Evolutionary conservation across 169 alveolate genomes (phyloP), one percentile per base, ranked within the genome.

Genomic region (Plasmodium adleri): DNA sequence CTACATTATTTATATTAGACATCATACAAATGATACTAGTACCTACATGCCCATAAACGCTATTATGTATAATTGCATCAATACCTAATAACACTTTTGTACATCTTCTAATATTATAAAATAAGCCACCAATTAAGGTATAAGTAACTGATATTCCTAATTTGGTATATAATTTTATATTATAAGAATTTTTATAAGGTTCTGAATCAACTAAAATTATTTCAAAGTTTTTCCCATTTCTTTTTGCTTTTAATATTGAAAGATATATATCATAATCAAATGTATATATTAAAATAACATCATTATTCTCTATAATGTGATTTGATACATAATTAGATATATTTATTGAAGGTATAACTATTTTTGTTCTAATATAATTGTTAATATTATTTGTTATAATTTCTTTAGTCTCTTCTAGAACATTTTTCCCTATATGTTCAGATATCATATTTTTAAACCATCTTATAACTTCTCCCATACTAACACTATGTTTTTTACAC

Each of bases 381-480:
- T 83, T 83, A 68, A 83, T 83, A 54, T 83, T 83, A 52, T 83
- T 83, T 15, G 50, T 83, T 20, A 83, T 83, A 10, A 83, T 83
- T 32, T 56, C 91, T 72, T 68, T 83, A 9, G 83, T 83, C 63
- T 83, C 74, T 43, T 83, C 91, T 68, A 83, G 24, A 13, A 63
- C 15, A 67, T 49, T 68, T 26, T 83, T 83, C 13, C 91, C 91
- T 47, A 83, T 83, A 83, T 70, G 80, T 17, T 83, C 83, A 17
- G 74, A 43, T 68, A 83, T 70, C 75, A 83, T 83, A 68, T 78
- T 88, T 67, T 92, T 92, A 74, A 92, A 72, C 95, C 95, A 92
- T 17, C 92, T 92, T 47, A 92, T 92, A 9, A 92, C 93, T 58
- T 92, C 92, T 54, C 95, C 95, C 93, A 92, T 92, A 15, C 94